Conservation (phyloP, 768 basidiomycete genomes). For the Pulveroboletus sp. region DNA sequence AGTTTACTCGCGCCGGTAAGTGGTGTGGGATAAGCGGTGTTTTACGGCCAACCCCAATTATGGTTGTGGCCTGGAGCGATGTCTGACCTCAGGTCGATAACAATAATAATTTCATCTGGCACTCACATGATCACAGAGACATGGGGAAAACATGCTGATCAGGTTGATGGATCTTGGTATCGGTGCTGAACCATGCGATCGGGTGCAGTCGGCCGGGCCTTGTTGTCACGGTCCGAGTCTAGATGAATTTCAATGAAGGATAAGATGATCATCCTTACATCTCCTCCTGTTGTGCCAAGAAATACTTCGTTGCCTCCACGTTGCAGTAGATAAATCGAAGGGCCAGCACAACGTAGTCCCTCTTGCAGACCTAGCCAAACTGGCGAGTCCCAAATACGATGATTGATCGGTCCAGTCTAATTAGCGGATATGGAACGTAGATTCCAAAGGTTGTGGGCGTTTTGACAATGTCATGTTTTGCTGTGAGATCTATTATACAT, state of each 20-base stretch:
- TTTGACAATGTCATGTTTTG: too few species aligned
- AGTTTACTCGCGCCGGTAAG: not conserved
- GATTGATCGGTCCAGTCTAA: not conserved
- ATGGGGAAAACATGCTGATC: not conserved
- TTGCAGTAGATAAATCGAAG: not conserved
- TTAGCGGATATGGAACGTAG: not conserved
- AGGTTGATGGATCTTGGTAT: not conserved
- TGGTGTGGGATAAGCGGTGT: not conserved
- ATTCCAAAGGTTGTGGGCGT: too few species aligned
- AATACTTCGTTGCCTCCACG: not conserved
- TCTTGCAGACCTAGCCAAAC: not conserved
- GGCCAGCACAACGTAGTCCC: not conserved
- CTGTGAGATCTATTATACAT: too few species aligned
- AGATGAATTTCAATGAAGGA: too few species aligned
- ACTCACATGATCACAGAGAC: not conserved
- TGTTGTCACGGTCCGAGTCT: too few species aligned
- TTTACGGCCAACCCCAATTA: conserved; percentile 6
- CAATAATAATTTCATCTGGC: not conserved
- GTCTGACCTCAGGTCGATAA: not conserved
- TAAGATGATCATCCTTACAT: not conserved
- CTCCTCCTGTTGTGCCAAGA: too few species aligned
- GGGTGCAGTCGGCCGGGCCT: too few species aligned
- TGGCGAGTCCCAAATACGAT: not conserved
- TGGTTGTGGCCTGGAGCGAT: not conserved
- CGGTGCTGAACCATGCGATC: too few species aligned